Evolutionary conservation across 1,284 basidiomycete genomes (phyloP).

Genomic region (Calocybe gambosa): DNA sequence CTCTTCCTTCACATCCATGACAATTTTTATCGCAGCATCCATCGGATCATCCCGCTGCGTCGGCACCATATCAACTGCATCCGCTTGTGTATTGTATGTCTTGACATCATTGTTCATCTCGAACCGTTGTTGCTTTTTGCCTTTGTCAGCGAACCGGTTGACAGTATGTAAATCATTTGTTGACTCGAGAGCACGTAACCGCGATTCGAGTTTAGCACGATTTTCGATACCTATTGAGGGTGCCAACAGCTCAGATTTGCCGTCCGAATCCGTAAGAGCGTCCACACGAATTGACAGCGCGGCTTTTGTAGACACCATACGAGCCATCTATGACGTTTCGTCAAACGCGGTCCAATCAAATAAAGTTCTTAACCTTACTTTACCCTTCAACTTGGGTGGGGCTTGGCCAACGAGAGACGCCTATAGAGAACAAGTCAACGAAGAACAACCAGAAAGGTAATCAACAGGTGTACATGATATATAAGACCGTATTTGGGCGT

Average conservation of each 20-base stretch:
- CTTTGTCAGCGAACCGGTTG: conserved; percentile 57
- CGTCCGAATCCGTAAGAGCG: conserved; percentile 88
- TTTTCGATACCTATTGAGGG: conserved; percentile 89
- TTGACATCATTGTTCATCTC: conserved; percentile 71
- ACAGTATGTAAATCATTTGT: conserved; percentile 67
- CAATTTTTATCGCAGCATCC: conserved; percentile 59
- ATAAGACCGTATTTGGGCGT: conserved; percentile 98
- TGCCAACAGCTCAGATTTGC: conserved; percentile 78
- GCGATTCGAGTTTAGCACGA: conserved; percentile 92
- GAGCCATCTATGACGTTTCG: conserved; percentile 71
- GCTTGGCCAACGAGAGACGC: conserved; percentile 96
- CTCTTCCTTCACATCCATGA: conserved; percentile 73
- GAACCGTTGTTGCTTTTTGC: conserved; percentile 72
- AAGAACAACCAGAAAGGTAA: conserved; percentile 3
- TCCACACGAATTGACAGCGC: conserved; percentile 96
- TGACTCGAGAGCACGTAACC: conserved; percentile 85
- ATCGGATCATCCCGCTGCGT: conserved; percentile 73
- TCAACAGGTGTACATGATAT: conserved; percentile 73
- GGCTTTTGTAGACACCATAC: conserved; percentile 98
- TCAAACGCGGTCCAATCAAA: background rate
- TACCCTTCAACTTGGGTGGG: conserved; percentile 97
- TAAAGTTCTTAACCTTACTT: conserved; percentile 39
- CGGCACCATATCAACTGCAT: conserved; percentile 73
- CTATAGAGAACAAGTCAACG: conserved; percentile 29
- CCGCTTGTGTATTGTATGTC: conserved; percentile 80